phyloP scores from a whole-genome alignment of 176 grass and related monocot species.

The Stipa capillata region DNA sequence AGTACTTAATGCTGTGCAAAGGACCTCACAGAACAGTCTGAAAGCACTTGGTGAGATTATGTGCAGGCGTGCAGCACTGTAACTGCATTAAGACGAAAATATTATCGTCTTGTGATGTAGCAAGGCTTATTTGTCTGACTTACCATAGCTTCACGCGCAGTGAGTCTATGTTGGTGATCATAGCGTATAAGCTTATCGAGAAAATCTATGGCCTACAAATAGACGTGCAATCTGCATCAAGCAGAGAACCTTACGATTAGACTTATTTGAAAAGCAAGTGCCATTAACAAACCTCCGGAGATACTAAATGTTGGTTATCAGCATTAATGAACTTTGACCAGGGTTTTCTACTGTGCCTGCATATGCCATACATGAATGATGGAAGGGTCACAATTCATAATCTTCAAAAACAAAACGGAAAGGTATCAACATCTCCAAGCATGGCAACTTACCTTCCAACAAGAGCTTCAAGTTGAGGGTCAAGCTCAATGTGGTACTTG shows the following conservation, averaged over 20 bases:
- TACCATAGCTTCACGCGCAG: slow-evolving; percentile 97
- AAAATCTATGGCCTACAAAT: slow-evolving; percentile 89
- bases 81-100: background rate
- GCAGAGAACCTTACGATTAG: background rate
- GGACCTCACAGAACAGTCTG: background rate
- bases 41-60: background rate
- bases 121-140: slow-evolving; percentile 6
- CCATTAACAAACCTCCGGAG: slow-evolving; percentile 60
- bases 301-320: slow-evolving; percentile 90
- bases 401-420: background rate
- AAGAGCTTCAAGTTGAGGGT: slow-evolving; percentile 92
- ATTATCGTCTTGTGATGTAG: background rate
- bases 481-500: slow-evolving; percentile 87
- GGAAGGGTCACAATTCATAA: slow-evolving; percentile 8
- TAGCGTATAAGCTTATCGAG: slow-evolving; percentile 90
- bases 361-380: slow-evolving; percentile 4
- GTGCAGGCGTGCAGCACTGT: background rate
- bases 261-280: background rate
- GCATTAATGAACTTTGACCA: slow-evolving; percentile 90
- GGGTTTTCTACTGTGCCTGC: slow-evolving; percentile 78
- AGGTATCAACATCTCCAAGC: background rate
- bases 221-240: background rate
- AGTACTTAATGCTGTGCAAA: background rate
- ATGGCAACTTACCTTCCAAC: slow-evolving; percentile 67
- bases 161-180: slow-evolving; percentile 95